These are phyloP conservation scores for Orychophragmus violaceus DNA, from an alignment of 345 rosid genomes.

Conservation along the genomic window DNA sequence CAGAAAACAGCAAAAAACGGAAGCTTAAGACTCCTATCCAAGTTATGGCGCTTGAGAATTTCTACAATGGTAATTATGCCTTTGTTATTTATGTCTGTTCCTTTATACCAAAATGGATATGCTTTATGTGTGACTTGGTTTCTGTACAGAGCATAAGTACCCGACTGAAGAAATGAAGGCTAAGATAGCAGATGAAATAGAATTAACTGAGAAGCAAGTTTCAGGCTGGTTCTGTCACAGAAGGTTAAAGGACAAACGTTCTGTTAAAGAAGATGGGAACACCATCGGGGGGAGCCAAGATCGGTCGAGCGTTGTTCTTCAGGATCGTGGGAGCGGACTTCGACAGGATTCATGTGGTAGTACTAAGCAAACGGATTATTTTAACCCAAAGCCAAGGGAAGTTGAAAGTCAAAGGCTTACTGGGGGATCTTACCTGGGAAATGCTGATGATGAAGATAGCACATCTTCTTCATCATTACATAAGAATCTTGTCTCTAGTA, in stretches of 20 bases:
- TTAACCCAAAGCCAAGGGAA: conserved; percentile 61
- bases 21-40: conserved; percentile 71
- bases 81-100: conserved; percentile 19
- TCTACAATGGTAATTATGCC: conserved; percentile 57
- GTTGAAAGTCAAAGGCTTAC: conserved; percentile 73
- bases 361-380: conserved; percentile 68
- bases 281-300: conserved; percentile 74
- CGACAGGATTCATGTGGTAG: conserved; percentile 96
- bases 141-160: conserved; percentile 61
- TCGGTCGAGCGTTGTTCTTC: conserved; percentile 69
- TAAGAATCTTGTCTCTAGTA: conserved; percentile 43
- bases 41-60: conserved; percentile 65
- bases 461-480: conserved; percentile 65
- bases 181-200: conserved; percentile 57
- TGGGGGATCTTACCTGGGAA: conserved; percentile 35
- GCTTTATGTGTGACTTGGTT: conserved; percentile 9
- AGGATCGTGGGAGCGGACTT: conserved; percentile 78
- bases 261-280: conserved; percentile 47
- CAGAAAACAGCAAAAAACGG: conserved; percentile 55
- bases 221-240: conserved; percentile 98
- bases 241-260: conserved; percentile 79
- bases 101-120: not conserved
- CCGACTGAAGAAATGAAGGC: conserved; percentile 78
- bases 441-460: conserved; percentile 48
- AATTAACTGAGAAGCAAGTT: conserved; percentile 89